Evolutionary conservation across 441 rosid genomes (phyloP), one percentile per base, ranked within the genome.

Genomic region (Croton laevigatus): DNA sequence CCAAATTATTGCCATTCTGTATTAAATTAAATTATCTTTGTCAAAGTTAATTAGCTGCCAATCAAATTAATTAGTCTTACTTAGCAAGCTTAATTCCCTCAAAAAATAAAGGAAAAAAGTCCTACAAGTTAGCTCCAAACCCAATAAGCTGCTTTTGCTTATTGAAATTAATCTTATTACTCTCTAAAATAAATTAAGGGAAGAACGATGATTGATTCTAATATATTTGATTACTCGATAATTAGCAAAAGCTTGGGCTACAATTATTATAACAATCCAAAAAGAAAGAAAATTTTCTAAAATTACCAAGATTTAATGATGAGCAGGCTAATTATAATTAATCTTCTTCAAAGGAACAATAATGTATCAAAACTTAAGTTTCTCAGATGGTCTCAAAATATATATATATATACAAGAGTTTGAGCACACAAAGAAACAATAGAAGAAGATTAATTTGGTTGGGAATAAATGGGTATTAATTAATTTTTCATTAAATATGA

Each of bases 331-430:
- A 38, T 38, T 38, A n/a, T 52, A 17, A 5, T 52, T n/a, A 52
- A 71, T 55, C 65, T 36, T 57, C 14, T 67, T 4, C 8, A 0
- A 38, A 38, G 8, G 3, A 16, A 32, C 12, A 62, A 60, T 66
- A 58, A 19, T 42, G 8, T 53, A 75, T 68, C 48, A 63, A 55
- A 75, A 65, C 68, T 72, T 58, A 73, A 14, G 45, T 68, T 68
- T 71, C 67, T 72, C 12, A 34, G 68, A 70, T 37, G 65, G 65
- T 55, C 78, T 66, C 75, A 40, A 27, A 27, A 27, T 27, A 27
- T 27, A 27, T 1, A 27, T 27, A 22, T 45, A 61, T 78, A 61
- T 62, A 79, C 78, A 81, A 32, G 46, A 70, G 57, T 40, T 36
- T 34, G 62, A 63, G 69, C 66, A 36, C 17, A 66, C 34, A 13